Base-by-base conservation (phyloP, 305 asterid species). In the Withania somnifera region DNA sequence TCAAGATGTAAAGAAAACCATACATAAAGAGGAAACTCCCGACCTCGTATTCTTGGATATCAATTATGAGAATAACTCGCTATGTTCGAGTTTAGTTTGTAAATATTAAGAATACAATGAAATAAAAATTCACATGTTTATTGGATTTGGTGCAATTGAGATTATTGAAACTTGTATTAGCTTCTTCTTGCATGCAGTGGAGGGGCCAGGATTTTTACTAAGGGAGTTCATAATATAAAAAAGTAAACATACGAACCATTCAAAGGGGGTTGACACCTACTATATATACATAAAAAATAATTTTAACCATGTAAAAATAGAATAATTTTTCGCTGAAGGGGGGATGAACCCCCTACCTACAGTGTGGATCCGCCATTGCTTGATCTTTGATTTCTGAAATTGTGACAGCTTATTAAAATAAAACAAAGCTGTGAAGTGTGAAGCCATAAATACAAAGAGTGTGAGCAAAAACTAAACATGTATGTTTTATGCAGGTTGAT, bases 401-500 rank as follows among this genome's bases (percentile, higher is more conserved):
- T 42, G 73, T 15, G 32, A 36, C 68, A 60, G 15, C 45, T 63
- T 32, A 15, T 15, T 64, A 64, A 64, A 64, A 64, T 32, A 0
- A 64, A 32, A 32, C n/a, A 64, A 64, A 24, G 24, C 47, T 64
- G 14, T 3, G 22, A 64, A 64, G 73, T 64, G 14, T 3, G 22
- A 64, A 64, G 73, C 73, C 45, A 64, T 64, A 32, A 64, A 1
- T 64, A 64, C 38, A 32, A 32, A 64, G 71, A 14, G 14, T 15
- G 14, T 15, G 71, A 64, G 47, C 15, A 0, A 30, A 63, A 9
- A 17, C 24, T 32, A 17, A n/a, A 64, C 40, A 24, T 73, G 24
- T 81, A 86, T 86, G 63, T 67, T 82, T 87, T 82, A 77, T 53
- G 77, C 90, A 96, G 99, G 99, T 94, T 76, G 99, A 94, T 84